Percentiles rank a stretch among this genome's conserved stretches.
These are phyloP conservation scores for Cynanchum wilfordii DNA, from an alignment of 257 asterid genomes.

Conservation along the genomic window DNA sequence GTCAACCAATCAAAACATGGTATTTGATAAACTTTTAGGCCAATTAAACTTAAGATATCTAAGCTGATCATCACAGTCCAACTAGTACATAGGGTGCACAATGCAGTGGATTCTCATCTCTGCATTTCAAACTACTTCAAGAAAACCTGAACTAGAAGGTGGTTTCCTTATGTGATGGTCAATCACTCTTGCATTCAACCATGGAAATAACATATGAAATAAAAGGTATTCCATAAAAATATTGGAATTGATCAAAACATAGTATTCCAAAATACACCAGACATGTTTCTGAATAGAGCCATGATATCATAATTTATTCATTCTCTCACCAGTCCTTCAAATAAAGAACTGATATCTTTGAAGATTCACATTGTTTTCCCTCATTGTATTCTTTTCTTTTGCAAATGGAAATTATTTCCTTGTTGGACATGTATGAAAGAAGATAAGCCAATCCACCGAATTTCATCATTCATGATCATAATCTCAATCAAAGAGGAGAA, in stretches of 20 bases:
- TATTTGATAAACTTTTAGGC: neutral
- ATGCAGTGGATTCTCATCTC: neutral
- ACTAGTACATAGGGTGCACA: neutral
- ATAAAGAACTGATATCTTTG: neutral
- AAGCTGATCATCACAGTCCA: neutral
- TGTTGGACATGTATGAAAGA: neutral
- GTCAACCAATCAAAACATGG: neutral
- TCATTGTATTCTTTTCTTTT: neutral
- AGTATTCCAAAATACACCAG: neutral
- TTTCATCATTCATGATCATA: neutral
- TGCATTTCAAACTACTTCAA: neutral
- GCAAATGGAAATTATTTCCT: neutral
- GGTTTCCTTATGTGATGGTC: neutral
- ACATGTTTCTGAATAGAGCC: no score
- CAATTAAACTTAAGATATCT: neutral
- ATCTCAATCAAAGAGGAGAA: neutral
- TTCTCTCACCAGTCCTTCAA: neutral
- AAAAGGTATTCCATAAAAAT: neutral
- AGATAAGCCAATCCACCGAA: neutral
- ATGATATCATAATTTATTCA: neutral
- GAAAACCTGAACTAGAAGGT: neutral
- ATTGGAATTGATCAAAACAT: neutral
- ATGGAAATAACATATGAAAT: neutral
- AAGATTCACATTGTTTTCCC: conserved; percentile 5
- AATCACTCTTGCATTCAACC: neutral